Base-by-base conservation (phyloP, 2,329 filamentous ascomycete genomes). In the Fusarium protoensiforme region DNA sequence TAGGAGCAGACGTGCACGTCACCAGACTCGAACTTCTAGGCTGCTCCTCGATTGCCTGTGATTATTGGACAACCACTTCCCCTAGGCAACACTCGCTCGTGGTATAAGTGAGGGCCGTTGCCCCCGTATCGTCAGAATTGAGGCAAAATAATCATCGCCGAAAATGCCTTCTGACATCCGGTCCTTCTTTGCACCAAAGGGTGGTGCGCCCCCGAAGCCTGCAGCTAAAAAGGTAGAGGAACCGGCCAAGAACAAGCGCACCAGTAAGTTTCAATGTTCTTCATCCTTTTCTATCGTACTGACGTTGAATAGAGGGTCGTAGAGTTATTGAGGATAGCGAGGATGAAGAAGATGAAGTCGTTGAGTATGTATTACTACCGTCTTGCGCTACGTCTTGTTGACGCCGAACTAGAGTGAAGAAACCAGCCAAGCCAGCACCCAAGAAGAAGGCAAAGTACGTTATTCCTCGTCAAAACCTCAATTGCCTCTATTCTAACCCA, bases 161-260 rank as follows among this genome's bases (percentile, higher is more conserved):
- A 69, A 71, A 69, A 72, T 97, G 98, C 95, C 91, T 65, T 62
- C 95, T 72, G 96, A 98, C 83, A 98, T 98, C 79, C 90, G 95
- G 79, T 94, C 88, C 77, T 98, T 98, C 84, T 98, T 98, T 85
- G 91, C 92, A 64, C 91, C 93, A 69, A 95, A 95, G 82, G 90
- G 90, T 60, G 87, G 89, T 76, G 84, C 87, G 51, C 84, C 88
- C 18, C 83, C 86, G 56, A 86, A 88, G 75, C 83, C 85, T 38
- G 76, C 83, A 13, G 75, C 83, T 4, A 87, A 86, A 79, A 86
- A 87, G 78, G 80, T 80, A 43, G 85, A 86, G 65, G 83, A 84
- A 59, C 75, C 85, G 16, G 68, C 82, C 57, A 85, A 86, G 69
- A 84, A 82, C 69, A 83, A 84, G 69, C 83, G 87, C 70, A 78